Evolutionary conservation across 176 grass and related monocot genomes (phyloP), one percentile per base, ranked within the genome.

Genomic region (Triticum urartu): DNA sequence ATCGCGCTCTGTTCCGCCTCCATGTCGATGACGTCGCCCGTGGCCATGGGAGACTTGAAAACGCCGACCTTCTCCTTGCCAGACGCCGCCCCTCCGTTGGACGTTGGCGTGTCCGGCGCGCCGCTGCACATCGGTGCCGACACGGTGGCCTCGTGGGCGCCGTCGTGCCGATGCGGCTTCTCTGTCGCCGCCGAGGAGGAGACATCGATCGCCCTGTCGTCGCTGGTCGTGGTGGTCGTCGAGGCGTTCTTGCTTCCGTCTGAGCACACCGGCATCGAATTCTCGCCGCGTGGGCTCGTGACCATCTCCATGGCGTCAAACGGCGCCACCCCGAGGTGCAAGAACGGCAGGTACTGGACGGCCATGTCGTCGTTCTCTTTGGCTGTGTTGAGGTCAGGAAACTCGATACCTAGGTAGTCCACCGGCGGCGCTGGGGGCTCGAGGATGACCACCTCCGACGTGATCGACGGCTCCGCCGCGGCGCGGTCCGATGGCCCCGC

Each of bases 351-450:
- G 85, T 93, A 95, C 90, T 95, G 84, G 68, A 87, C 86, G 7
- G 87, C 93, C 95, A 95, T 98, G 80, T 89, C 87, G 67, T 95
- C 78, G 88, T 94, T 98, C 48, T 98, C 91, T 30, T 86, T 81
- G 30, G 26, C 88, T 36, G 33, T 77, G 47, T 90, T 93, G 1
- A 98, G 89, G 79, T 98, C 95, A 1, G 88, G 81, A 63, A 95
- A 91, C 64, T 95, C 89, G 39, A 95, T 72, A 38, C 82, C 85
- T 5, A 72, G 64, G 52, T 89, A 93, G 58, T 92, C 93, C 6
- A 84, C 83, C 8, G 87, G 25, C 0, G 75, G 38, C 26, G 18
- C 18, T 0, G 52, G n/a, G 1, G 83, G 85, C 12, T 87, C 88
- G 6, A 98, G 88, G 56, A 98, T 89, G 35, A 95, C 63, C 10